These are phyloP conservation scores for Lactifluus pinguis DNA, from an alignment of 768 basidiomycete species.

Conservation along the genomic window DNA sequence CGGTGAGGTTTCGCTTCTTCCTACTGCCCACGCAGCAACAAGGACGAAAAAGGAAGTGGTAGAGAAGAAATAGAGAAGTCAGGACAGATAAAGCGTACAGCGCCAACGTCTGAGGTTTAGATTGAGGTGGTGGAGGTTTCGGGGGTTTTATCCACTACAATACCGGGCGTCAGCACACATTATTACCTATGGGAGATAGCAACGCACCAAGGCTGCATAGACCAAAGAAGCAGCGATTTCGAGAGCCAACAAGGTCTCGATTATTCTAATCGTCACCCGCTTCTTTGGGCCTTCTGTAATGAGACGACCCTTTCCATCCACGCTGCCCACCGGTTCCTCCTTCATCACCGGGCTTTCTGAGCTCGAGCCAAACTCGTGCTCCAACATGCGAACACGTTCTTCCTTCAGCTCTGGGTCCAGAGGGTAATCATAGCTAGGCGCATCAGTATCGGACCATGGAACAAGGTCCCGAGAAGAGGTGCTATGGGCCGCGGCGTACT, in stretches of 20 bases:
- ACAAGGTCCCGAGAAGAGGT: slow-evolving; percentile 37
- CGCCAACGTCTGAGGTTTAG: slow-evolving; percentile 43
- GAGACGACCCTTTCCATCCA: slow-evolving; percentile 46
- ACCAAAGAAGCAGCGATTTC: slow-evolving; percentile 47
- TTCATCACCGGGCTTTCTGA: slow-evolving; percentile 27
- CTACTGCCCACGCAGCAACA: slow-evolving; percentile 40
- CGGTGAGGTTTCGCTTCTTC: slow-evolving; percentile 22
- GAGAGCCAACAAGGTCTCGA: slow-evolving; percentile 43
- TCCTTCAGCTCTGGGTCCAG: slow-evolving; percentile 49
- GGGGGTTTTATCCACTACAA: slow-evolving; percentile 47
- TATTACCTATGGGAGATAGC: not conserved
- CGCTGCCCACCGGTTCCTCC: slow-evolving; percentile 48
- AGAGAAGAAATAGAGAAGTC: slow-evolving; percentile 42
- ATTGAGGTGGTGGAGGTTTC: slow-evolving; percentile 44
- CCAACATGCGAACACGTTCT: slow-evolving; percentile 63
- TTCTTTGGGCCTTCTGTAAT: slow-evolving; percentile 58
- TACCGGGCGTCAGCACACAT: not conserved
- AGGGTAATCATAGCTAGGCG: slow-evolving; percentile 33
- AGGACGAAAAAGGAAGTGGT: slow-evolving; percentile 49
- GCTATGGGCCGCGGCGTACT: slow-evolving; percentile 29
- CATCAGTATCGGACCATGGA: slow-evolving; percentile 43
- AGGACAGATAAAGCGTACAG: slow-evolving; percentile 50
- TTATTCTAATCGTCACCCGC: slow-evolving; percentile 38
- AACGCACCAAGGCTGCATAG: slow-evolving; percentile 52
- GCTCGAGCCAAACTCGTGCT: slow-evolving; percentile 46